phyloP scores from a whole-genome alignment of 2,329 filamentous ascomycete species.

The Dactylellina haptotyla region DNA sequence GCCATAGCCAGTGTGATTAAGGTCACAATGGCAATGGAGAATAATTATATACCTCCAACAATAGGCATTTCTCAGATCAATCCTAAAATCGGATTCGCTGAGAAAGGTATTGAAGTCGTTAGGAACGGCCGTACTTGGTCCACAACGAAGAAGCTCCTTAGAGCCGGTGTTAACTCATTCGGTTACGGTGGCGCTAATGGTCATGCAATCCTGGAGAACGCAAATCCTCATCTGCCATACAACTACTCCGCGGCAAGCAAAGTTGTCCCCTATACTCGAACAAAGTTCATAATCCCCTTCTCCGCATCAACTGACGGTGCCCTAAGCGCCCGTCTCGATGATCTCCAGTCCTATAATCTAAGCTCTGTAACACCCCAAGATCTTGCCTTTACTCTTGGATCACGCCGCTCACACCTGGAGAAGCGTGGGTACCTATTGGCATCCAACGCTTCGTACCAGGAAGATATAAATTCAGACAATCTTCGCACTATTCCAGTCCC shows the following conservation, averaged over 20 bases:
- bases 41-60: neutral
- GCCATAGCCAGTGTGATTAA: neutral
- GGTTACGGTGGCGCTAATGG: constrained; percentile 57
- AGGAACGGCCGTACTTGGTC: neutral
- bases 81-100: neutral
- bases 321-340: neutral
- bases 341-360: neutral
- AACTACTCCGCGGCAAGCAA: constrained; percentile 6
- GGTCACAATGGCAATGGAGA: neutral
- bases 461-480: neutral
- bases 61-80: neutral
- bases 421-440: constrained; percentile 29
- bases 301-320: constrained; percentile 16
- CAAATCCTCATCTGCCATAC: neutral
- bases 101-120: neutral
- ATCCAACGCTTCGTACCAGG: neutral
- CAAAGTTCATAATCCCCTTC: constrained; percentile 15
- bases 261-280: neutral
- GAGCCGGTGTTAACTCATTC: constrained; percentile 19
- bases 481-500: neutral
- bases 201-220: constrained; percentile 34
- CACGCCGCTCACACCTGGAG: constrained; percentile 8
- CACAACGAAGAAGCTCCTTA: neutral
- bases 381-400: constrained; percentile 20
- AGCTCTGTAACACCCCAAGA: constrained; percentile 1